Evolutionary conservation across 116 monocot genomes (phyloP), one percentile per base, ranked within the genome.

Genomic region (Cymodocea nodosa): DNA sequence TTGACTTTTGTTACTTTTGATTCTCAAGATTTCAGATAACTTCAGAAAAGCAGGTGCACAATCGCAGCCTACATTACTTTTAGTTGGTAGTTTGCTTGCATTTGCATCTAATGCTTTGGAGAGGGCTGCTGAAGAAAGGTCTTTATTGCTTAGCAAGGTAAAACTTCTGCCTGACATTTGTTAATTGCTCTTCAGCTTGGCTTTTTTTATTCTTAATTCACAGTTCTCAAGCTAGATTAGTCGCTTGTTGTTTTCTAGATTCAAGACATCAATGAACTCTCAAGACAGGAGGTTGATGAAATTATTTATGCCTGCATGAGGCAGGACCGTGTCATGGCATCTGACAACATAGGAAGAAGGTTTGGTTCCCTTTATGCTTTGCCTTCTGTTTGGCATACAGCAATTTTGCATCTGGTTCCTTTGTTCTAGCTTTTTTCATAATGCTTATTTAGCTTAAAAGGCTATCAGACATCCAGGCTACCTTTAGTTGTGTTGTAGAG

Each of bases 261-360:
- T 74, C 87, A 81, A 74, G 81, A 90, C 52, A 83, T 95, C 39
- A 95, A 95, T 83, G 95, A 95, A 74, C 68, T 90, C 39, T 85
- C 95, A 56, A 87, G 95, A 54, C 90, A 95, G 72, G 95, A 95
- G 57, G 95, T 95, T 74, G 95, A 95, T 73, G 95, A 90, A 74
- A 85, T 90, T 62, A 95, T 95, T 30, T 76, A 70, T 70, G 36
- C 66, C 12, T 95, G 81, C 67, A 81, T 39, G 51, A 82, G 73
- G 40, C 81, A 80, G 64, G 79, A 85, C 65, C 85, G 65, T 64
- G 63, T 90, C 74, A 76, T 78, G 49, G 54, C 76, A 57, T 63
- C 52, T 73, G 95, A 95, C 73, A 81, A 76, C 67, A 85, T 90
- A 22, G 80, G 87, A 12, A 95, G 87, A 71, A 79, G 95, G 95